A percentile compares a stretch with the other conserved stretches of the same genome.
phyloP scores from a whole-genome alignment of 2,329 filamentous ascomycete genomes.

The Aspergillus oerlinghausenensis region DNA sequence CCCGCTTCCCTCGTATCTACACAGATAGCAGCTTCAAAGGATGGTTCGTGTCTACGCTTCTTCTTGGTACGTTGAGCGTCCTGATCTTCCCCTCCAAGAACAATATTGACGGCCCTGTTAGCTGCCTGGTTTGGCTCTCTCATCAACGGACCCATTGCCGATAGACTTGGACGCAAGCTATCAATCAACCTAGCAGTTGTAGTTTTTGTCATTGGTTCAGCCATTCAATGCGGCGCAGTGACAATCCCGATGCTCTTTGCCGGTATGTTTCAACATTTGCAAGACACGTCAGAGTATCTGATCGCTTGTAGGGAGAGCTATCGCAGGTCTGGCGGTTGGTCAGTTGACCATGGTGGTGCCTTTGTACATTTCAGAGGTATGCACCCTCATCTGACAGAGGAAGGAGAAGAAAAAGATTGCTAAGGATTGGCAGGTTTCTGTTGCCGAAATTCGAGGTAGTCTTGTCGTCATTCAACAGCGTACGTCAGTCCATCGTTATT shows the following conservation, averaged over 20 bases:
- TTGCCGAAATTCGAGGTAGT: conserved; percentile 35
- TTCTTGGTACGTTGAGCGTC: conserved; percentile 33
- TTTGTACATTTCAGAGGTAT: conserved; percentile 51
- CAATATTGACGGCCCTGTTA: conserved; percentile 12
- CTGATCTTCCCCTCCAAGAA: not conserved
- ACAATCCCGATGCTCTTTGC: conserved; percentile 39
- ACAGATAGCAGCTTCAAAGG: conserved; percentile 47
- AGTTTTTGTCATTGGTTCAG: conserved; percentile 50
- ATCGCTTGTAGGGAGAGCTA: conserved; percentile 30
- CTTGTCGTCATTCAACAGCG: conserved; percentile 38
- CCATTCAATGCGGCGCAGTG: conserved; percentile 43
- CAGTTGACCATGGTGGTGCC: conserved; percentile 46
- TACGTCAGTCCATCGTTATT: conserved; percentile 10
- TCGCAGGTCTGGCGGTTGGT: conserved; percentile 44
- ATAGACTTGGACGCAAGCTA: conserved; percentile 49
- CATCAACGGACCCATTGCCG: conserved; percentile 45
- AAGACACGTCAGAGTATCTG: not conserved
- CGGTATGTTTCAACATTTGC: conserved; percentile 38
- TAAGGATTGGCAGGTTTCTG: conserved; percentile 36
- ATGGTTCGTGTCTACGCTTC: conserved; percentile 50
- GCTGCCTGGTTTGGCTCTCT: conserved; percentile 50
- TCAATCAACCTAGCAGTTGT: conserved; percentile 49
- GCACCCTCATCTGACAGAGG: conserved; percentile 1
- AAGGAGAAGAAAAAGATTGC: not conserved
- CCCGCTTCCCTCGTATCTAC: conserved; percentile 38